Conservation (phyloP, 2,329 filamentous ascomycete species). For the Ascochyta fabae region DNA sequence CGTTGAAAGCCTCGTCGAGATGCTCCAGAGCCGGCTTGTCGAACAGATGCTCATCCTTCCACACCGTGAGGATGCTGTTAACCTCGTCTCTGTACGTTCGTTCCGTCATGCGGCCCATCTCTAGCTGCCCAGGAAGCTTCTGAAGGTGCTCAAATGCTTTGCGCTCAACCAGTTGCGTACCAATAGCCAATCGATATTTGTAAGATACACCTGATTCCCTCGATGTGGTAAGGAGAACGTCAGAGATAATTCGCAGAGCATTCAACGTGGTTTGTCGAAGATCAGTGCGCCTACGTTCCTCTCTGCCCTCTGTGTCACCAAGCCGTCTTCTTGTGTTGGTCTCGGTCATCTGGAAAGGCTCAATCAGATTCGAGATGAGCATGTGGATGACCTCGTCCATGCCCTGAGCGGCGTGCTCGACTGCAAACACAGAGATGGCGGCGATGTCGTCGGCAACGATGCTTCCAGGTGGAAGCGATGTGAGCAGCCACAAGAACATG, state of each 20-base stretch:
- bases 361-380: slow-evolving; percentile 80
- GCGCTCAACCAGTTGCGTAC: slow-evolving; percentile 70
- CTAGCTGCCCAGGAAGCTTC: slow-evolving; percentile 70
- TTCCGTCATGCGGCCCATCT: slow-evolving; percentile 80
- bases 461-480: slow-evolving; percentile 76
- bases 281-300: slow-evolving; percentile 30
- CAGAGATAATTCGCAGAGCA: slow-evolving; percentile 78
- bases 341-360: slow-evolving; percentile 74
- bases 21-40: slow-evolving; percentile 34
- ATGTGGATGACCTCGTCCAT: slow-evolving; percentile 92
- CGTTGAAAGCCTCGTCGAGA: slow-evolving; percentile 41
- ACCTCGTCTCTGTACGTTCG: slow-evolving; percentile 56
- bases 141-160: slow-evolving; percentile 79
- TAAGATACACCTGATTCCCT: slow-evolving; percentile 57
- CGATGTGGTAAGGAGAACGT: slow-evolving; percentile 73
- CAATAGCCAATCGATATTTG: slow-evolving; percentile 84
- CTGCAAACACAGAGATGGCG: slow-evolving; percentile 84
- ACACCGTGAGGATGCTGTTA: slow-evolving; percentile 42
- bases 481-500: slow-evolving; percentile 82
- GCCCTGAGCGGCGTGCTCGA: slow-evolving; percentile 82
- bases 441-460: slow-evolving; percentile 84
- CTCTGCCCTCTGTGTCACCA: slow-evolving; percentile 27
- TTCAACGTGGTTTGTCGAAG: slow-evolving; percentile 46
- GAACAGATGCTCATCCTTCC: slow-evolving; percentile 44
- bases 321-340: slow-evolving; percentile 65